Base-by-base conservation (phyloP, 768 basidiomycete species). In the Hortiboletus campestris region DNA sequence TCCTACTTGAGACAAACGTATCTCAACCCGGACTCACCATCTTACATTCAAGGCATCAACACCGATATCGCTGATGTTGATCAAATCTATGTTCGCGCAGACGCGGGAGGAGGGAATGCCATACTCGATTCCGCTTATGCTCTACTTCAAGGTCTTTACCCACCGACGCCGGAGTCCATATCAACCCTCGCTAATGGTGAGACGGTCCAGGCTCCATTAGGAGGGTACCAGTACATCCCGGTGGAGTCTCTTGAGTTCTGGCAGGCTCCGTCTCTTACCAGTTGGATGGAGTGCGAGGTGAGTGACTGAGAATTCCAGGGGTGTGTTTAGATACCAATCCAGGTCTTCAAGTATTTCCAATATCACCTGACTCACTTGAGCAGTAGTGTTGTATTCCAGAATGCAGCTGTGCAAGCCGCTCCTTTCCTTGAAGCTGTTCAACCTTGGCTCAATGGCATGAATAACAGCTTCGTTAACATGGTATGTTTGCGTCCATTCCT, bases 41-140 rank as follows among this genome's bases (percentile, higher is more conserved):
- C 84, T 44, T 86, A 82, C 71, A 86, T 91, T 58, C 78, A 80
- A 58, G 84, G 82, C 50, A 83, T 90, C 67, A 75, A 80, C 59
- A 75, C 80, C 36, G 82, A 88, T 66, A 74, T 91, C 50, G 87
- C 82, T 29, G 78, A 88, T 74, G 80, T 86, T 62, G 79, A 76
- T 61, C 81, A 90, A 70, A 77, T 93, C 57, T 84, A 81, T 61
- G 80, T 88, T 51, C 85, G 84, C 57, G 89, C 88, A 64, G 91
- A 93, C 72, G 84, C 85, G 46, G 90, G 90, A 43, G 25, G 25
- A 71, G 91, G 91, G 48, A 79, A 84, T 22, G 85, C 86, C 44
- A 89, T 91, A 60, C 87, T 89, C 72, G 89, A 94, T 77, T 88
- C 88, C 9, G 85, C 90, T 17, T 86, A 87, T 57, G 90, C 91